Conservation (phyloP, 345 rosid genomes). For the Eucalyptus rudis region DNA sequence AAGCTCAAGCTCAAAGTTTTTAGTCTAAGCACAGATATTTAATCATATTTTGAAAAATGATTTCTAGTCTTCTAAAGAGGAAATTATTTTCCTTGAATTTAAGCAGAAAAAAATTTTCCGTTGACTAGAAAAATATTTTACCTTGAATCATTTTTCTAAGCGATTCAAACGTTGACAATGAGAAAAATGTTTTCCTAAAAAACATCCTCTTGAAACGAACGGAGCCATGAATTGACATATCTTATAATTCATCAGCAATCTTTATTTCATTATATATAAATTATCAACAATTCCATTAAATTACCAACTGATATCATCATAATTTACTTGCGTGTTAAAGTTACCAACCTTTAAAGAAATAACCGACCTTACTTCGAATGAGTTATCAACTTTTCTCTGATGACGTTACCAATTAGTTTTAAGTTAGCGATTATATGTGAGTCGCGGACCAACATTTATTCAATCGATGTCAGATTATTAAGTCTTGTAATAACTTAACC, state of each 20-base stretch:
- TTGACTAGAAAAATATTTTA: too few relatives aligned
- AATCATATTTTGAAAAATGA: not conserved
- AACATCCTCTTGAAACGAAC: too few relatives aligned
- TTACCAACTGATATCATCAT: not conserved
- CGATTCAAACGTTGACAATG: not conserved
- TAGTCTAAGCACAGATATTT: too few relatives aligned
- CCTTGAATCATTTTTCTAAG: not conserved
- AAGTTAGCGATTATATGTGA: not conserved
- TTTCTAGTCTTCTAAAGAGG: too few relatives aligned
- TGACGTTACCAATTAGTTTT: not conserved
- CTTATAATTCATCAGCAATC: not conserved
- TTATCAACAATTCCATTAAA: not conserved
- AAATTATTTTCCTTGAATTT: too few relatives aligned
- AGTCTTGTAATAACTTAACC: not conserved
- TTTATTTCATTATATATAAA: not conserved
- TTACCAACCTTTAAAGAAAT: not conserved
- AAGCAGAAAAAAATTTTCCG: too few relatives aligned
- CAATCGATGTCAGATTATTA: not conserved
- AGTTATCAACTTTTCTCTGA: not conserved
- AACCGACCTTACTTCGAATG: not conserved
- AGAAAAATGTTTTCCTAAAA: too few relatives aligned
- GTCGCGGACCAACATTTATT: not conserved
- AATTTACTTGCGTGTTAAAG: not conserved
- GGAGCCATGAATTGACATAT: not conserved
- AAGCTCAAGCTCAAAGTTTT: not conserved